These are phyloP conservation scores for Ganoderma lucidum DNA, from an alignment of 1,284 basidiomycete species.

Conservation along the genomic window DNA sequence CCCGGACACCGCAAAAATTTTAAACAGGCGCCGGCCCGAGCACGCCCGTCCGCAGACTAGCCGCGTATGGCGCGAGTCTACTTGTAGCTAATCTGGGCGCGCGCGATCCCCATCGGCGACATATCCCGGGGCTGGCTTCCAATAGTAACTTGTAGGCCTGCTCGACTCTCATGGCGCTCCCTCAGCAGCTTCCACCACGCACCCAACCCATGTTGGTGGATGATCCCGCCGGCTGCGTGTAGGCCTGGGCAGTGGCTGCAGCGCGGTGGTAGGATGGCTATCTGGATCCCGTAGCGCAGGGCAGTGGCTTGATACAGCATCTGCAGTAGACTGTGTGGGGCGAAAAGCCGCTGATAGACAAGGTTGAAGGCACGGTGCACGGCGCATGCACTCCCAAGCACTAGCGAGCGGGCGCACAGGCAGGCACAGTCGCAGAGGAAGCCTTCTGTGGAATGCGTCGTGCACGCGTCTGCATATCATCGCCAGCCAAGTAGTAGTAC, in stretches of 20 bases:
- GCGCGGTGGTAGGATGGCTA: background rate
- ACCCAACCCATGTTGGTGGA: background rate
- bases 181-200: background rate
- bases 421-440: background rate
- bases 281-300: background rate
- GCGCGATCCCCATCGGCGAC: constrained; percentile 32
- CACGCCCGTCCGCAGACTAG: background rate
- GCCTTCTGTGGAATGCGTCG: background rate
- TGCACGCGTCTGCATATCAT: background rate
- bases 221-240: background rate
- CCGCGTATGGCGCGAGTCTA: constrained; percentile 17
- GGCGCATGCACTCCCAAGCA: background rate
- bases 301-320: background rate
- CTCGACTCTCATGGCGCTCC: background rate
- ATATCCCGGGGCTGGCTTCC: constrained; percentile 10
- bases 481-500: too few relatives aligned
- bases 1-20: constrained; percentile 18
- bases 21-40: constrained; percentile 15
- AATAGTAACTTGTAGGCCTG: too few relatives aligned
- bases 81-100: constrained; percentile 32
- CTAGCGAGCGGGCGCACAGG: background rate
- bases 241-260: background rate
- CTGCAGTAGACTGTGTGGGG: background rate
- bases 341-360: constrained; percentile 7
- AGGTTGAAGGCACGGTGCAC: background rate